Conservation (phyloP, 345 rosid species). For the Hevea brasiliensis region DNA sequence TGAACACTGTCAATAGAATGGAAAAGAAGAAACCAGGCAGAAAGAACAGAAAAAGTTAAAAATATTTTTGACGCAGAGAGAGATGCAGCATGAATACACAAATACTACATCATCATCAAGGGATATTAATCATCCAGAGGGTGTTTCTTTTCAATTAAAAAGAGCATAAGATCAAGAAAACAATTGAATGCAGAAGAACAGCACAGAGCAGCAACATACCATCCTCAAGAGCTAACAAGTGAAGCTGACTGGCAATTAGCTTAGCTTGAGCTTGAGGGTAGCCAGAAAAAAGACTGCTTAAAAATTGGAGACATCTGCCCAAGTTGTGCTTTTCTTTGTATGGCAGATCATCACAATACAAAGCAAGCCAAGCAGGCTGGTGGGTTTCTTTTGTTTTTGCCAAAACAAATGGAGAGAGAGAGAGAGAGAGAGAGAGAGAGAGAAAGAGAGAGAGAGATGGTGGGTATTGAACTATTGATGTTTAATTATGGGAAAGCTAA, state of each 20-base stretch:
- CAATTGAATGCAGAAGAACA: background rate
- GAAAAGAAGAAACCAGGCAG: background rate
- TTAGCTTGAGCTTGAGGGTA: constrained; percentile 27
- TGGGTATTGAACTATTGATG: constrained; percentile 36
- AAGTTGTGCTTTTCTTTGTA: constrained; percentile 7
- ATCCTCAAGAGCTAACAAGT: constrained; percentile 6
- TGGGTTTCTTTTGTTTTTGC: constrained; percentile 15
- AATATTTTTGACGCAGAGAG: background rate
- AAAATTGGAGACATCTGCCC: constrained; percentile 24
- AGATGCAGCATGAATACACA: background rate
- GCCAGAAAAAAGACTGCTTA: constrained; percentile 31
- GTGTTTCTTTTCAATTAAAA: background rate
- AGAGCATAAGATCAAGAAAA: background rate
- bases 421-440: constrained; percentile 8
- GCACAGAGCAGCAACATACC: background rate
- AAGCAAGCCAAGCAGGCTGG: background rate
- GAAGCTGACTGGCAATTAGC: constrained; percentile 22
- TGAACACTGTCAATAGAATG: no score
- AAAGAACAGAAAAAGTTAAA: background rate
- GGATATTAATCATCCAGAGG: background rate
- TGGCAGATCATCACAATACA: constrained; percentile 18
- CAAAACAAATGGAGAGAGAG: constrained; percentile 15
- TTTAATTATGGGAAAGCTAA: constrained; percentile 60
- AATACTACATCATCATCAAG: background rate
- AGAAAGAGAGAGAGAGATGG: constrained; percentile 19